phyloP scores from a whole-genome alignment of 2,329 filamentous ascomycete genomes.

The Trichoderma harzianum region DNA sequence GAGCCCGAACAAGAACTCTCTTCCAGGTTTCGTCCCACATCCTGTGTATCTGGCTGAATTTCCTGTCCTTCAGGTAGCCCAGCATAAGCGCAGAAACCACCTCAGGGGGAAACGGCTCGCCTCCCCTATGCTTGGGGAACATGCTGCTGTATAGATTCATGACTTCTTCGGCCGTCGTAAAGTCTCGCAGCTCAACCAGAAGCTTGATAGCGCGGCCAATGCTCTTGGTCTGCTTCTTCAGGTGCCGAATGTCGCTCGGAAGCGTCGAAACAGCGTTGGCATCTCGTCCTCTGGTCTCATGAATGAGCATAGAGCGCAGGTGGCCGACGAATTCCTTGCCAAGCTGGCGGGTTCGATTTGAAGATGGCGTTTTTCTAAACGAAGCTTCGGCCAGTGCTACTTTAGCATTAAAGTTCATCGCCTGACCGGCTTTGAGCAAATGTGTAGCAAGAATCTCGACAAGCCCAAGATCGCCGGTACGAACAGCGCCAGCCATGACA shows the following conservation, averaged over 20 bases:
- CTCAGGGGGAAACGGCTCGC: conserved; percentile 45
- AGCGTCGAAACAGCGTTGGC: not conserved
- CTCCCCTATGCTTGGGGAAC: conserved; percentile 33
- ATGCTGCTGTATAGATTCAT: conserved; percentile 50
- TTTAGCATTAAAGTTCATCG: conserved; percentile 42
- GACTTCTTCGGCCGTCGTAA: conserved; percentile 55
- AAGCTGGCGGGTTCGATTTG: conserved; percentile 26
- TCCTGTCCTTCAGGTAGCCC: conserved; percentile 54
- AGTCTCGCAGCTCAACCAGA: conserved; percentile 39
- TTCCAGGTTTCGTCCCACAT: conserved; percentile 64
- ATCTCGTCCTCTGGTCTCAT: not conserved
- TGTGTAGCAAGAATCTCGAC: conserved; percentile 41
- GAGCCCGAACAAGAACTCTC: conserved; percentile 42
- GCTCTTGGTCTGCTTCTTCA: conserved; percentile 28
- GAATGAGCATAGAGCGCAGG: conserved; percentile 26
- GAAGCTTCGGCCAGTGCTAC: conserved; percentile 44
- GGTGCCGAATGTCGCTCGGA: conserved; percentile 23
- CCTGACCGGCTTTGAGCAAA: conserved; percentile 42
- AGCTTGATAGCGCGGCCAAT: conserved; percentile 35
- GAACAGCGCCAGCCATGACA: conserved; percentile 51
- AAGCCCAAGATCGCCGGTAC: conserved; percentile 41
- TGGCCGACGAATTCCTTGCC: conserved; percentile 30
- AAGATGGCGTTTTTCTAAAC: conserved; percentile 24
- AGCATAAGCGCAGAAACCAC: conserved; percentile 67
- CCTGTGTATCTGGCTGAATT: conserved; percentile 58